phyloP scores from a whole-genome alignment of 768 basidiomycete species.

The Rickenella mellea region DNA sequence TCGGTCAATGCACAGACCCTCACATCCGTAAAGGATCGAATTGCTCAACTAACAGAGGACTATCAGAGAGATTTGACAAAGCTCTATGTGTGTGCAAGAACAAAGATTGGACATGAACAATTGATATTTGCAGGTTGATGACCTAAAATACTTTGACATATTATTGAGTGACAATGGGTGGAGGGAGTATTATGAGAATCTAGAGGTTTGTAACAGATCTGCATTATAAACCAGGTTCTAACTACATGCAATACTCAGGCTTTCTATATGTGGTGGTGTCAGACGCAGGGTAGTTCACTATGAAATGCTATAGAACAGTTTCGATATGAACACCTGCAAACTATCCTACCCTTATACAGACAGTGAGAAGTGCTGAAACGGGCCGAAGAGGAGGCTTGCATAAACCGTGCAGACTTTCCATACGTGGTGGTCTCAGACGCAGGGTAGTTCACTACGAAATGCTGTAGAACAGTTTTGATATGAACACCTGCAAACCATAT shows the following conservation, averaged over 20 bases:
- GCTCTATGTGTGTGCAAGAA: constrained; percentile 20
- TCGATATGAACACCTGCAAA: constrained; percentile 22
- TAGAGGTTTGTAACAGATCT: constrained; percentile 3
- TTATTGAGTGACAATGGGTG: background rate
- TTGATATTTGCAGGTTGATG: constrained; percentile 11
- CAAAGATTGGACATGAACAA: constrained; percentile 24
- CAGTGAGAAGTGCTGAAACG: constrained; percentile 8
- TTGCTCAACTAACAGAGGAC: constrained; percentile 18
- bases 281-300: constrained; percentile 14
- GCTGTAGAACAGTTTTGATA: constrained; percentile 20
- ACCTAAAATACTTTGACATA: constrained; percentile 1
- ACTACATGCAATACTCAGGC: constrained; percentile 14
- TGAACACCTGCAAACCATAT: constrained; percentile 19
- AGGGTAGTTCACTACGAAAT: constrained; percentile 19
- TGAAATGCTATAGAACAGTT: constrained; percentile 20
- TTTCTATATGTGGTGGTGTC: constrained; percentile 12
- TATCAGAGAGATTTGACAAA: constrained; percentile 21
- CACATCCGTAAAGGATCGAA: constrained; percentile 9
- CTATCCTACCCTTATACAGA: constrained; percentile 10
- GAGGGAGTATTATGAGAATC: background rate
- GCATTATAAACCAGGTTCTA: constrained; percentile 8
- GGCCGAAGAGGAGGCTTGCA: constrained; percentile 14
- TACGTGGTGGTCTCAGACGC: constrained; percentile 11
- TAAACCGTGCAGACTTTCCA: constrained; percentile 19
- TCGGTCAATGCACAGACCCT: background rate